These are phyloP conservation scores for Picea engelmannii DNA, from an alignment of 83 land plant species.

Conservation along the genomic window DNA sequence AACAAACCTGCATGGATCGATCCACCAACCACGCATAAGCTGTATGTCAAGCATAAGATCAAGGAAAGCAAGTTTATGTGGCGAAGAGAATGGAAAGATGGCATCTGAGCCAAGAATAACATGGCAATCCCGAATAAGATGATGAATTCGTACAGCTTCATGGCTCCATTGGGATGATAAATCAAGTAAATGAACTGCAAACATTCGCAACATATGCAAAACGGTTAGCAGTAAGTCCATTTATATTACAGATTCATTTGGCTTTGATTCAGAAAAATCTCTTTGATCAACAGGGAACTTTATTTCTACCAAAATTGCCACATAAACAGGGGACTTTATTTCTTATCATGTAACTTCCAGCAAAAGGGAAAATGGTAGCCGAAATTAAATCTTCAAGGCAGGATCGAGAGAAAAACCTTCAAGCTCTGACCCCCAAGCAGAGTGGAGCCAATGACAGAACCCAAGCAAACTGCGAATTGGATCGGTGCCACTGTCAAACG, in stretches of 20 bases:
- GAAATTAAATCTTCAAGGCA: background rate
- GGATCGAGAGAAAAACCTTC: slow-evolving; percentile 46
- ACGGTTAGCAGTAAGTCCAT: background rate
- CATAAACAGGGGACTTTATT: background rate
- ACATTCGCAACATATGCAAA: background rate
- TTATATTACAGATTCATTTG: background rate
- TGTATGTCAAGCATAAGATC: slow-evolving; percentile 56
- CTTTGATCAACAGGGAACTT: no score
- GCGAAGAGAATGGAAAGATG: no score
- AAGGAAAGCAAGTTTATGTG: slow-evolving; percentile 68
- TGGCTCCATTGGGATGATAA: slow-evolving; percentile 45
- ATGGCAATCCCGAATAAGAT: slow-evolving; percentile 54
- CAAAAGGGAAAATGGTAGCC: background rate
- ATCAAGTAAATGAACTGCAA: slow-evolving; percentile 65
- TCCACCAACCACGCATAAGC: slow-evolving; percentile 59
- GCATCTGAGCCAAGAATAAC: slow-evolving; percentile 71
- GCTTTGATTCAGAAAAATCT: no score
- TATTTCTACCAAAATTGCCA: no score
- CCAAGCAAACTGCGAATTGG: slow-evolving; percentile 67
- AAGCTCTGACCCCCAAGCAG: slow-evolving; percentile 87
- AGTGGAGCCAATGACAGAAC: slow-evolving; percentile 60
- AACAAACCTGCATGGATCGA: slow-evolving; percentile 68
- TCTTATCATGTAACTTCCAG: background rate
- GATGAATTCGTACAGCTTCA: slow-evolving; percentile 68
- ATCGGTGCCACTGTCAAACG: slow-evolving; percentile 57